Evolutionary conservation across 495 filamentous ascomycete species (phyloP), one percentile per base, ranked within the genome.

Genomic region (Aspergillus bridgeri): DNA sequence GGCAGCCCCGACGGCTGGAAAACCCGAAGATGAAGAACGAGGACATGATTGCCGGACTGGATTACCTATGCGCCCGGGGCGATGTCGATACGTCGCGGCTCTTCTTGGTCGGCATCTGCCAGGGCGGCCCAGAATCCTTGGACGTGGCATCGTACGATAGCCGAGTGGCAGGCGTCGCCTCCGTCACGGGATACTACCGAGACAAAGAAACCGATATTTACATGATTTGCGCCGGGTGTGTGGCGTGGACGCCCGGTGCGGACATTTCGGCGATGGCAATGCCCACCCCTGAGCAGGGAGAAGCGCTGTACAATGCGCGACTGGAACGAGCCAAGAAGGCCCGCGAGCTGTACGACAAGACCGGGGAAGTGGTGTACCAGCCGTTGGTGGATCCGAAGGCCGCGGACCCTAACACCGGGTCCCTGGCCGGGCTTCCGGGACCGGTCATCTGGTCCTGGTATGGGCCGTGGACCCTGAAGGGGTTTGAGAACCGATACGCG

Each of bases 221-320:
- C 44, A 65, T 65, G 63, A 65, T 65, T 48, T 65, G 63, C 38
- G 59, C 63, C 48, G 63, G 63, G 21, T 65, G 63, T 52, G 63
- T 65, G 47, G 56, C 59, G n/a, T 56, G 56, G 56, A 48, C 29
- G 9, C 63, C 63, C 29, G 63, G 59, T 6, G 59, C 53, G 5
- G 63, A 65, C 19, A 65, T 60, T 33, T 47, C 52, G 20, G 42
- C 56, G n/a, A 56, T 62, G 59, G 57, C 54, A 51, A 60, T 62
- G 59, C 61, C 61, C 23, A 65, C 62, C 19, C 54, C 58, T 13
- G 62, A 65, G 48, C 62, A 65, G 51, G 62, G 62, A 22, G 62
- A 65, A 53, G 58, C 62, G 4, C 56, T 65, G 20, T 65, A 65
- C 27, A 56, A 51, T 50, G 59, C 58, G 9, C 62, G 62, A 17